Evolutionary conservation across 1,139 yeast genomes (phyloP).

Genomic region (Magnusiomyces suaveolens): DNA sequence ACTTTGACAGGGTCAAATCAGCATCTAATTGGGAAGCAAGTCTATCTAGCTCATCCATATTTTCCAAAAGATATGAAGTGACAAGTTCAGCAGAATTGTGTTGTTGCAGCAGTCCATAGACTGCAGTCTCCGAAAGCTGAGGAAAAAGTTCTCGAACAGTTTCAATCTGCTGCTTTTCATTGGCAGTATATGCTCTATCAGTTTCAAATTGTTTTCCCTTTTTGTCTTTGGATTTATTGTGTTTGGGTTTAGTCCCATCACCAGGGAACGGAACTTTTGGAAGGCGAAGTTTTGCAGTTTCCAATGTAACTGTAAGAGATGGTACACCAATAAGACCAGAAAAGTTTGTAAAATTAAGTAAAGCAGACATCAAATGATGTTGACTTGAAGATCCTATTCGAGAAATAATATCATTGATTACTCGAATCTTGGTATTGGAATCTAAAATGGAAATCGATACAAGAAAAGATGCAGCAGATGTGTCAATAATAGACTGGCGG

Average conservation of each 20-base stretch:
- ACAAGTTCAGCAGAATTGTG: constrained; percentile 48
- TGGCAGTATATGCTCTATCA: neutral
- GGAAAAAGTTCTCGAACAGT: constrained; percentile 26
- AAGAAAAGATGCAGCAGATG: constrained; percentile 11
- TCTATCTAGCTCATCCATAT: constrained; percentile 38
- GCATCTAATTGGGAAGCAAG: constrained; percentile 7
- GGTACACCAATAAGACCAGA: constrained; percentile 14
- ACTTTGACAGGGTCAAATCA: too few relatives aligned
- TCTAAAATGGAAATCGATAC: constrained; percentile 11
- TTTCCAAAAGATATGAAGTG: constrained; percentile 53
- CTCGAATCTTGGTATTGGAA: constrained; percentile 10
- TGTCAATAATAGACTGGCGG: neutral
- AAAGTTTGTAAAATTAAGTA: constrained; percentile 12
- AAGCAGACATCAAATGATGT: constrained; percentile 10
- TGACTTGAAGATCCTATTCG: constrained; percentile 10
- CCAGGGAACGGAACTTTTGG: constrained; percentile 12
- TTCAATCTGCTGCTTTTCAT: constrained; percentile 11
- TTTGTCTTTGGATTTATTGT: neutral
- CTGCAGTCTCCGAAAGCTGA: constrained; percentile 17
- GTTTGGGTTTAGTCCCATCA: neutral
- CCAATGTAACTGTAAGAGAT: constrained; percentile 15
- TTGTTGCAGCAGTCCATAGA: constrained; percentile 36
- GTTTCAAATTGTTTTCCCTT: neutral
- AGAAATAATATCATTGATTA: constrained; percentile 9
- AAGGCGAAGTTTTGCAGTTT: constrained; percentile 16